These are phyloP conservation scores for Pycnococcus provasolii DNA, from an alignment of 139 green algal genomes.

Conservation along the genomic window DNA sequence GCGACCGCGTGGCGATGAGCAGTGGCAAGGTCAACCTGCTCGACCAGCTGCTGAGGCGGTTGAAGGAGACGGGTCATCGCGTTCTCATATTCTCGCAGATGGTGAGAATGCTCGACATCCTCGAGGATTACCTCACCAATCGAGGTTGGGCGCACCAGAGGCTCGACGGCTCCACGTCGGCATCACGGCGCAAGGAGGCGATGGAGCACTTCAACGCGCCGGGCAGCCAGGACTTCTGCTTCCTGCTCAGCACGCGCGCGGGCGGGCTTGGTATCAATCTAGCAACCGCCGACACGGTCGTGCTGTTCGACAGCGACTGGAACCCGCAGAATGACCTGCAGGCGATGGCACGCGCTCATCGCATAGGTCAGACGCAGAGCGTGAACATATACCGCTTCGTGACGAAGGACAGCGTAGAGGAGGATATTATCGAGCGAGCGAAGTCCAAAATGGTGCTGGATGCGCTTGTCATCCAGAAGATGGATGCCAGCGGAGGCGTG, in stretches of 20 bases:
- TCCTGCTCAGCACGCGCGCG: conserved; percentile 82
- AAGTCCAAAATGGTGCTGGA: conserved; percentile 95
- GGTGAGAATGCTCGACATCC: conserved; percentile 89
- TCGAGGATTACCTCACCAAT: conserved; percentile 82
- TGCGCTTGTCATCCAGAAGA: conserved; percentile 87
- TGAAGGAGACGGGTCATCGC: conserved; percentile 66
- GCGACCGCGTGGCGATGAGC: conserved; percentile 29
- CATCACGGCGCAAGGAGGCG: conserved; percentile 53
- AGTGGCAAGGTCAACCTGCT: conserved; percentile 72
- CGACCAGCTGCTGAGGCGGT: conserved; percentile 77
- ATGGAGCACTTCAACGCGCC: conserved; percentile 95
- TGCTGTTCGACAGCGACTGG: conserved; percentile 66
- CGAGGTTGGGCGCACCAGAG: conserved; percentile 74
- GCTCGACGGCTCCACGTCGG: conserved; percentile 78
- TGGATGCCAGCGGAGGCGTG: conserved; percentile 75
- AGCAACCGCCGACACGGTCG: conserved; percentile 66
- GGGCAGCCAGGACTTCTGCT: conserved; percentile 78
- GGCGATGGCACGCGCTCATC: conserved; percentile 83
- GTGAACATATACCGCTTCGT: conserved; percentile 93
- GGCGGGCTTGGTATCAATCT: conserved; percentile 85
- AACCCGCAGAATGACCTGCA: conserved; percentile 66
- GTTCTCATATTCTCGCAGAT: conserved; percentile 89
- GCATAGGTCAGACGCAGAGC: conserved; percentile 85
- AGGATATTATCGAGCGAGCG: conserved; percentile 83
- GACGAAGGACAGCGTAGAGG: conserved; percentile 73